Conservation (phyloP, 2,329 filamentous ascomycete genomes). For the Claviceps citrina region DNA sequence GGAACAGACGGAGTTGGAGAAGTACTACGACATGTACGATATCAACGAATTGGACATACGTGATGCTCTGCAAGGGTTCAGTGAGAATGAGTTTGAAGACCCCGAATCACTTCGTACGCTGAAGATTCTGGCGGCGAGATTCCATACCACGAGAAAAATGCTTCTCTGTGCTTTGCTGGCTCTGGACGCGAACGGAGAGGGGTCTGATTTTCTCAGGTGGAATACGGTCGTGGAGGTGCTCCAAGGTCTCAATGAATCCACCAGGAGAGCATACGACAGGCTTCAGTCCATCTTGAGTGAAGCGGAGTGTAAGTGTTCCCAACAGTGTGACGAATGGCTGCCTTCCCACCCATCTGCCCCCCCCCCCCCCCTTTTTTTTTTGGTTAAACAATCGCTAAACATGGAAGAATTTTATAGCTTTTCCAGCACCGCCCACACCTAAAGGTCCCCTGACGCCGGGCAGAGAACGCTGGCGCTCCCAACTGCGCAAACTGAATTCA, state of each 20-base stretch:
- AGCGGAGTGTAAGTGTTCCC: constrained; percentile 51
- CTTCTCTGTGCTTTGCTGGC: constrained; percentile 81
- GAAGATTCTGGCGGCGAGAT: constrained; percentile 65
- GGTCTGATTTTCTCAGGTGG: constrained; percentile 65
- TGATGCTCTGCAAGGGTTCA: constrained; percentile 51
- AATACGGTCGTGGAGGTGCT: constrained; percentile 63
- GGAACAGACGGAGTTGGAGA: constrained; percentile 69
- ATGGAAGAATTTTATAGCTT: constrained; percentile 28
- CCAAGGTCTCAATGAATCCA: constrained; percentile 44
- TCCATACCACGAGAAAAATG: constrained; percentile 68
- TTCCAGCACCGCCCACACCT: constrained; percentile 39
- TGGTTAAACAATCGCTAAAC: too few species aligned
- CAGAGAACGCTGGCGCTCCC: constrained; percentile 72
- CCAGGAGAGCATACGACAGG: constrained; percentile 46
- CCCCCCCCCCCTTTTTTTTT: neutral
- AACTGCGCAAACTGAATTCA: constrained; percentile 75
- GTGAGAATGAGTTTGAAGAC: constrained; percentile 58
- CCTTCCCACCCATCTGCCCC: too few species aligned
- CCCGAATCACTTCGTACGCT: constrained; percentile 62
- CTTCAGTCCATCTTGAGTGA: constrained; percentile 58
- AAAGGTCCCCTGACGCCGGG: constrained; percentile 50
- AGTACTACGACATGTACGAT: constrained; percentile 83
- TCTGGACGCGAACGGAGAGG: constrained; percentile 66
- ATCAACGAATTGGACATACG: constrained; percentile 58
- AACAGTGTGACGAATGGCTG: neutral